Evolutionary conservation across 2,329 filamentous ascomycete genomes (phyloP).

Genomic region (Cladosporium sp.): DNA sequence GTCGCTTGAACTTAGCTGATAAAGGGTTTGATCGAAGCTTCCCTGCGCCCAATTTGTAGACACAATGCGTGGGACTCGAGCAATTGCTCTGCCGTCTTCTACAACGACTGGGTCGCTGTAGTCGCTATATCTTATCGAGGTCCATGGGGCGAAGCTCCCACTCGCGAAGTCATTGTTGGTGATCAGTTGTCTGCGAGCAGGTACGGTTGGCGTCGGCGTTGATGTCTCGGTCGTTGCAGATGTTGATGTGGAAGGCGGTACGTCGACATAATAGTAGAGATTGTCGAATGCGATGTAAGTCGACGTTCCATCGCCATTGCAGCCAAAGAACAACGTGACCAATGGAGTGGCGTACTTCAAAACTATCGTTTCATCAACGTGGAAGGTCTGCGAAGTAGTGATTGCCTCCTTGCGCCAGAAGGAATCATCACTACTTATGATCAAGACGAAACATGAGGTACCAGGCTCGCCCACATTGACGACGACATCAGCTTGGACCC

Average conservation of each 20-base stretch:
- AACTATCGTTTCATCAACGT: not conserved
- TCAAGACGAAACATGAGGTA: not conserved
- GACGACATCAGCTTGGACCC: not conserved
- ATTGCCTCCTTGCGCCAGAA: not conserved
- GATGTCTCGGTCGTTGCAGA: not conserved
- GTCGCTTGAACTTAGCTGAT: not conserved
- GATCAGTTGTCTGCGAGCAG: not conserved
- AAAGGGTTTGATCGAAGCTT: not conserved
- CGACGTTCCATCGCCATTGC: not conserved
- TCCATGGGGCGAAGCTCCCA: not conserved
- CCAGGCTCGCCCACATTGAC: not conserved
- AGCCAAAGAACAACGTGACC: not conserved
- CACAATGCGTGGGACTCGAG: not conserved
- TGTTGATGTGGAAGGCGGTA: not conserved
- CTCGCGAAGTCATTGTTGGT: not conserved
- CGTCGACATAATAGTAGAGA: not conserved
- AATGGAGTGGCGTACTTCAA: not conserved
- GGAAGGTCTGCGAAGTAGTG: not conserved
- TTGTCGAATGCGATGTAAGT: not conserved
- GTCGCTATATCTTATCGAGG: not conserved
- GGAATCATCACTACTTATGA: not conserved
- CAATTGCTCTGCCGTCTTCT: not conserved
- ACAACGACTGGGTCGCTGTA: not conserved
- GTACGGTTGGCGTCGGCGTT: not conserved
- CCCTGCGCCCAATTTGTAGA: not conserved